Conservation (phyloP, 805 yeast genomes). For the Candida michaelii region DNA sequence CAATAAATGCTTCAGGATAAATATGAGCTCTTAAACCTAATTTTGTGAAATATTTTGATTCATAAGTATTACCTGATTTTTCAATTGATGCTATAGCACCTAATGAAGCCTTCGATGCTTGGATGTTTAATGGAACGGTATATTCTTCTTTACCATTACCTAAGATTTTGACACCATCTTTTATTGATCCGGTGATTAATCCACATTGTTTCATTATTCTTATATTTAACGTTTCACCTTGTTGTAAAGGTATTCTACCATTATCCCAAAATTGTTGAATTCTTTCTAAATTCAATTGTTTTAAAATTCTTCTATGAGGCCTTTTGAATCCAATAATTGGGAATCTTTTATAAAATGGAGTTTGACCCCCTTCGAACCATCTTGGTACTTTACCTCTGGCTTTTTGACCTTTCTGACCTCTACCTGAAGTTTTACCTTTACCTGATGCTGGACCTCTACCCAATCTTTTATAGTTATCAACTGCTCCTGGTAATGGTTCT, state of each 20-base stretch:
- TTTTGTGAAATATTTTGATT: conserved; percentile 63
- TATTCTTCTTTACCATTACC: conserved; percentile 58
- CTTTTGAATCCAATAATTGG: conserved; percentile 88
- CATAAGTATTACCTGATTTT: conserved; percentile 67
- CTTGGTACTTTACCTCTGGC: conserved; percentile 88
- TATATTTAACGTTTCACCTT: conserved; percentile 70
- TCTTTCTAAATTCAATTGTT: conserved; percentile 63
- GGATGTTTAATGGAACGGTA: conserved; percentile 67
- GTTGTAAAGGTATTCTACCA: conserved; percentile 59
- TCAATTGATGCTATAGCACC: conserved; percentile 76
- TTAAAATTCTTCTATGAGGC: conserved; percentile 51
- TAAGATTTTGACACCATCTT: conserved; percentile 79
- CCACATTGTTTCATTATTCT: conserved; percentile 74
- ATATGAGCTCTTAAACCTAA: conserved; percentile 74
- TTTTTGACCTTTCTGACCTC: conserved; percentile 99
- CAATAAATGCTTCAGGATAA: conserved; percentile 66
- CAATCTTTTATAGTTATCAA: conserved; percentile 62
- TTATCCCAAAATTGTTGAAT: conserved; percentile 69
- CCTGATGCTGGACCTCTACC: conserved; percentile 97
- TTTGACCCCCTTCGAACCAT: conserved; percentile 99
- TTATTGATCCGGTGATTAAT: conserved; percentile 65
- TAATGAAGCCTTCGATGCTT: conserved; percentile 77
- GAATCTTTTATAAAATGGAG: conserved; percentile 79
- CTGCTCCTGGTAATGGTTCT: conserved; percentile 62
- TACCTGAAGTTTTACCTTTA: conserved; percentile 90